Conservation (phyloP, 1,284 basidiomycete genomes). For the Leccinum angustisporum region DNA sequence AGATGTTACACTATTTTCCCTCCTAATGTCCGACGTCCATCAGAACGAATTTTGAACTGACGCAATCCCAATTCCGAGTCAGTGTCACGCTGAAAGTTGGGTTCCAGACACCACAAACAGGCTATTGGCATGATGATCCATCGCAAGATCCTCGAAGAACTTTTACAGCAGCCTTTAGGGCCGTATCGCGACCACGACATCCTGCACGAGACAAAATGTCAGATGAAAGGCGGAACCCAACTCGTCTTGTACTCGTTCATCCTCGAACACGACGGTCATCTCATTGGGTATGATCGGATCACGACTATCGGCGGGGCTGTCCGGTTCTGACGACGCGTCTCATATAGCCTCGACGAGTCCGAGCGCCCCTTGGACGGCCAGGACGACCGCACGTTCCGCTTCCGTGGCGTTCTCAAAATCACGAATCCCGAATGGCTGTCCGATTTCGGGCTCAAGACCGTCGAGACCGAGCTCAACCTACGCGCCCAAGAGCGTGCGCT, state of each 20-base stretch:
- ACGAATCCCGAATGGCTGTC: constrained; percentile 46
- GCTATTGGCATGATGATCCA: constrained; percentile 23
- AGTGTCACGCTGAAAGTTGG: neutral
- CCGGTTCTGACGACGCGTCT: neutral
- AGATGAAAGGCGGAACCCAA: constrained; percentile 4
- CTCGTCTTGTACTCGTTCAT: constrained; percentile 32
- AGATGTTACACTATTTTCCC: neutral
- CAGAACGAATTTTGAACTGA: neutral
- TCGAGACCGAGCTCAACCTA: constrained; percentile 44
- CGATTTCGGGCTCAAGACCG: constrained; percentile 36
- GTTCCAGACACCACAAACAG: neutral
- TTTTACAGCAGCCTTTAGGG: constrained; percentile 29
- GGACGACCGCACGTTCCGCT: constrained; percentile 34
- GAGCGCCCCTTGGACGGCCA: constrained; percentile 17
- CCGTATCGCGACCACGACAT: constrained; percentile 33
- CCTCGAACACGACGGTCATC: constrained; percentile 26
- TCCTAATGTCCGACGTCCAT: neutral
- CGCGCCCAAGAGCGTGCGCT: constrained; percentile 33
- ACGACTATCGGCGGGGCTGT: neutral
- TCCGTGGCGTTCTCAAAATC: constrained; percentile 50
- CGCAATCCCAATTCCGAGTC: neutral
- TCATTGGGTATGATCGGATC: constrained; percentile 24
- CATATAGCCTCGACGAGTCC: constrained; percentile 31
- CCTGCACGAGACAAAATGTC: constrained; percentile 22
- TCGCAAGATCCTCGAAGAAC: constrained; percentile 20